These are phyloP conservation scores for Naganishia sp. DNA, from an alignment of 1,284 basidiomycete species.

Conservation along the genomic window DNA sequence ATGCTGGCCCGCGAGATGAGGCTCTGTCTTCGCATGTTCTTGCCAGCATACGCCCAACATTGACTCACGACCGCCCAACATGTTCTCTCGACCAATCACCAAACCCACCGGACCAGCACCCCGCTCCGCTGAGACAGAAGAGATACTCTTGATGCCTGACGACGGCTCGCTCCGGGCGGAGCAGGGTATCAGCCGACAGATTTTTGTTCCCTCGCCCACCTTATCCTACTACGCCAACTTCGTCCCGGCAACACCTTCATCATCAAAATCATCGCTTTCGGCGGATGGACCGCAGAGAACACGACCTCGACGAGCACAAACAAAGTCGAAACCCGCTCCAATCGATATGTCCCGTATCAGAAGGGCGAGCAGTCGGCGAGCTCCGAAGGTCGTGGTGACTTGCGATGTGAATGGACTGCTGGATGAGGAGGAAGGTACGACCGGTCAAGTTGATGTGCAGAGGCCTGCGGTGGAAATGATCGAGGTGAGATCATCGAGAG, in stretches of 20 bases:
- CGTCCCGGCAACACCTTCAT: slow-evolving; percentile 26
- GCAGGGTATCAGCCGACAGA: not conserved
- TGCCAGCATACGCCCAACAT: too few species aligned
- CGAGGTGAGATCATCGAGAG: slow-evolving; percentile 6
- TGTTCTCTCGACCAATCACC: too few species aligned
- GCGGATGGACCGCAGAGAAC: not conserved
- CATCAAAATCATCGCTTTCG: slow-evolving; percentile 3
- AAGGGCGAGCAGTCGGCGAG: slow-evolving; percentile 6
- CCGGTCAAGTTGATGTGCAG: slow-evolving; percentile 4
- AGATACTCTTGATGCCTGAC: not conserved
- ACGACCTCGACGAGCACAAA: not conserved
- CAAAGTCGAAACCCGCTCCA: slow-evolving; percentile 11
- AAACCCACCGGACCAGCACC: not conserved
- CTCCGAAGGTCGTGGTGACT: slow-evolving; percentile 17
- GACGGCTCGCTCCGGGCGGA: not conserved
- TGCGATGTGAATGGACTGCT: slow-evolving; percentile 12
- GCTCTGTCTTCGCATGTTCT: too few species aligned
- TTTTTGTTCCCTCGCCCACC: slow-evolving; percentile 26
- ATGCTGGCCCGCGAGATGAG: too few species aligned
- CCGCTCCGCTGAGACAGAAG: not conserved
- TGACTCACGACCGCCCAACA: too few species aligned
- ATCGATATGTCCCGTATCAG: slow-evolving; percentile 21
- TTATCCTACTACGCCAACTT: slow-evolving; percentile 32
- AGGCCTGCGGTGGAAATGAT: not conserved
- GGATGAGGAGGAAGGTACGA: slow-evolving; percentile 3